Evolutionary conservation across 1,284 basidiomycete genomes (phyloP).

Genomic region (Trichosporon sp.): DNA sequence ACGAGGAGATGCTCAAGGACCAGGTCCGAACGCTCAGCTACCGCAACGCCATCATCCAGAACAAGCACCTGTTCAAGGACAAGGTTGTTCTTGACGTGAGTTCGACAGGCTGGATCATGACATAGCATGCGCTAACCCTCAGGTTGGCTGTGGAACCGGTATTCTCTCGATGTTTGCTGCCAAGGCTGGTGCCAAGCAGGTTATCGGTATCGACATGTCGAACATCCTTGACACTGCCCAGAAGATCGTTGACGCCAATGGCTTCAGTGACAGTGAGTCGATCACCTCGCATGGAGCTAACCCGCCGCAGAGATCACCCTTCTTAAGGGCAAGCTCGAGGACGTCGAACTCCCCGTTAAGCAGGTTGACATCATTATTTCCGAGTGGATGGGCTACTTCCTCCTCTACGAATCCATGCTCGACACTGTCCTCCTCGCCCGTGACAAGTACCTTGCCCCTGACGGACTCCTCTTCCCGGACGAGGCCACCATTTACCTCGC

Average conservation of each 20-base stretch:
- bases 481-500: constrained; percentile 90
- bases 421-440: constrained; percentile 96
- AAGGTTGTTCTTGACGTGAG: constrained; percentile 89
- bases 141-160: constrained; percentile 93
- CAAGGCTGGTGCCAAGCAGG: constrained; percentile 93
- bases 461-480: constrained; percentile 94
- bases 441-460: constrained; percentile 92
- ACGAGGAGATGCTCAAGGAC: constrained; percentile 99
- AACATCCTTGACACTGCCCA: constrained; percentile 99
- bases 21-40: constrained; percentile 93
- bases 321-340: constrained; percentile 98
- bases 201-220: constrained; percentile 99
- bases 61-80: constrained; percentile 92
- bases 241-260: constrained; percentile 95
- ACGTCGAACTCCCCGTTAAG: constrained; percentile 77
- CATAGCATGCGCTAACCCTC: constrained; percentile 4
- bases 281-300: constrained; percentile 19
- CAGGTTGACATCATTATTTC: constrained; percentile 99
- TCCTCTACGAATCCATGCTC: constrained; percentile 97
- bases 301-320: constrained; percentile 77
- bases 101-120: not conserved
- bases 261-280: constrained; percentile 82
- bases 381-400: constrained; percentile 62
- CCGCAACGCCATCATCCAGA: constrained; percentile 91
- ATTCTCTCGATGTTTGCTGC: constrained; percentile 99